Evolutionary conservation across 2,329 filamentous ascomycete species (phyloP).

Genomic region (Zasmidium angulare): DNA sequence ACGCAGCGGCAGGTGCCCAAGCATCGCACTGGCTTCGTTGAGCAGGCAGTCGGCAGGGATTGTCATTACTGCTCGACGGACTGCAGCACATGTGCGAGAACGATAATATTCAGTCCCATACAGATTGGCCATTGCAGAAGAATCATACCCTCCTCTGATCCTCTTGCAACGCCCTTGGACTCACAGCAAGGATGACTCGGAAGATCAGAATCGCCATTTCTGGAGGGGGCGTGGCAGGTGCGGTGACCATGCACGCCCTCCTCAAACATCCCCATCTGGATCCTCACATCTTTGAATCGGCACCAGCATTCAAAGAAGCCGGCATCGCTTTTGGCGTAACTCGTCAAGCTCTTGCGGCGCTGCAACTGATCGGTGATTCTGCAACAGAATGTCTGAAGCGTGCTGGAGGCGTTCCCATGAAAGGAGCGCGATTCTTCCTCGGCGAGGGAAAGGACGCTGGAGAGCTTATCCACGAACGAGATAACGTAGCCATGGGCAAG

Average conservation of each 20-base stretch:
- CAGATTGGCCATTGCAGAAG: no score
- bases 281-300: constrained; percentile 19
- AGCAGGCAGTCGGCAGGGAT: no score
- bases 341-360: constrained; percentile 14
- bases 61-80: no score
- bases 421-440: not conserved
- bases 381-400: constrained; percentile 11
- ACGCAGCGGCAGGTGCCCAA: no score
- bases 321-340: constrained; percentile 17
- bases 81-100: no score
- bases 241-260: constrained; percentile 15
- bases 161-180: no score
- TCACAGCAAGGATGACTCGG: no score
- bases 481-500: constrained; percentile 13
- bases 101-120: no score
- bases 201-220: constrained; percentile 16
- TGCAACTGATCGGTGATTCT: constrained; percentile 12
- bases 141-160: no score
- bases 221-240: constrained; percentile 17
- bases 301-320: constrained; percentile 13
- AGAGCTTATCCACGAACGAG: constrained; percentile 10
- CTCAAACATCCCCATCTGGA: constrained; percentile 12
- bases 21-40: no score
- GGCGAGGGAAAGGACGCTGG: constrained; percentile 12
- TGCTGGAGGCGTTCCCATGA: constrained; percentile 5